Evolutionary conservation across 1,139 yeast genomes (phyloP), one percentile per base, ranked within the genome.

Genomic region (Candida glucosophila): DNA sequence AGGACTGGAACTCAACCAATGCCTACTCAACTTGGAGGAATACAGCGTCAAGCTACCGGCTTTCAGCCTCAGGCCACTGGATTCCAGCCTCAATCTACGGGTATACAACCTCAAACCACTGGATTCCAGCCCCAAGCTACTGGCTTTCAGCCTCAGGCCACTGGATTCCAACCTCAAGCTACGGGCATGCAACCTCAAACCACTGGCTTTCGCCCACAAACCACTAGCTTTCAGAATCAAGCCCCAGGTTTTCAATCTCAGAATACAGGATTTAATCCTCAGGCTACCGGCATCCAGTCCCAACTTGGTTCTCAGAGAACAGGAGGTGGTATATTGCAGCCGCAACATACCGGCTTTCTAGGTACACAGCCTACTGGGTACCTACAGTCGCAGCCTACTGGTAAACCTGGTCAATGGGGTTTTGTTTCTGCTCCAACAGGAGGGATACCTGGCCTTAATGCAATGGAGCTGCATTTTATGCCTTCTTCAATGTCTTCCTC

Each of bases 401-500:
- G 90, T 5, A 66, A 62, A 36, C 90, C 88, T 1, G 90, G 90
- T 12, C 77, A 79, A 46, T 78, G 90, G 92, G 88, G 90, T 1
- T 77, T 78, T 55, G 78, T 74, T 22, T 72, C 78, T 17, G 72
- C 70, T 30, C 86, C 85, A 10, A 73, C 81, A 0, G 78, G 79
- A 20, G 83, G 82, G 2, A 63, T 78, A 22, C 88, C 90, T 2
- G 90, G 90, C 5, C 61, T 80, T 39, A 80, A 75, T 36, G 76
- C 78, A 28, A 73, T 81, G 73, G 78, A 76, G 41, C 72, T 69
- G 29, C 83, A 78, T 38, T 77, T 81, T 49, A 74, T 85, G 62
- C 95, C 96, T 1, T 73, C 59, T 29, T 43, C 62, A 30, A 58
- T 56, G 25, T 53, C 57, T 30, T 43, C 67, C 3, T 48, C 58